Base-by-base conservation (phyloP, 1,284 basidiomycete genomes). In the Amylostereum chailletii region DNA sequence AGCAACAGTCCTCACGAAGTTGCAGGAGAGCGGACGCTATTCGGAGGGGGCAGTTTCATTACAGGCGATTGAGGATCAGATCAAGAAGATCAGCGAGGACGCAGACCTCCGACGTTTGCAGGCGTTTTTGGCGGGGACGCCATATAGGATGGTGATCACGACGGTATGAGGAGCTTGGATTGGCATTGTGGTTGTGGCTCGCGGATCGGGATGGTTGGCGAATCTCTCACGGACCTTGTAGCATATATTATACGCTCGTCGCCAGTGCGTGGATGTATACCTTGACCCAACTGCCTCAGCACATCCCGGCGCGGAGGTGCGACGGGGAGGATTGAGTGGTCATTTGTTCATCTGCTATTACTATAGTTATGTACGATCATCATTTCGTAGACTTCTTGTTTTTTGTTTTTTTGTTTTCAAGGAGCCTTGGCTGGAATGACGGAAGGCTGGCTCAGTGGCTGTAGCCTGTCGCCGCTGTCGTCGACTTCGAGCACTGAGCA, bases 61-160 rank as follows among this genome's bases (percentile, higher is more conserved):
- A 2, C n/a, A 46, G n/a, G 34, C 29, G 5, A 34, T 54, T 9
- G 53, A 55, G 45, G 47, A 38, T 19, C 34, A 46, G 36, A 52
- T 55, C 11, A 32, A 47, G 33, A 49, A 51, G 33, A 51, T 54
- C 44, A 54, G 50, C 38, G 45, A 49, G 10, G 49, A 54, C 36
- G 53, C 53, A 11, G 53, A 55, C 47, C 47, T 51, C 32, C 42
- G 46, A 46, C 51, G 53, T 46, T 45, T 55, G 7, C 53, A 51
- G 34, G 53, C 53, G 2, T 55, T 54, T 32, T 7, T 52, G 36
- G 50, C 36, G 31, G 52, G 34, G 19, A 27, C 40, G 29, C 40
- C 51, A 3, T 52, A 52, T 30, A 39, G 50, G 44, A 29, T 39
- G 6, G 51, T 52, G 36, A 26, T 43, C 50, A 52, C 40, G 5